These are phyloP conservation scores for Prunus mume DNA, from an alignment of 306 rosid species.

Conservation along the genomic window DNA sequence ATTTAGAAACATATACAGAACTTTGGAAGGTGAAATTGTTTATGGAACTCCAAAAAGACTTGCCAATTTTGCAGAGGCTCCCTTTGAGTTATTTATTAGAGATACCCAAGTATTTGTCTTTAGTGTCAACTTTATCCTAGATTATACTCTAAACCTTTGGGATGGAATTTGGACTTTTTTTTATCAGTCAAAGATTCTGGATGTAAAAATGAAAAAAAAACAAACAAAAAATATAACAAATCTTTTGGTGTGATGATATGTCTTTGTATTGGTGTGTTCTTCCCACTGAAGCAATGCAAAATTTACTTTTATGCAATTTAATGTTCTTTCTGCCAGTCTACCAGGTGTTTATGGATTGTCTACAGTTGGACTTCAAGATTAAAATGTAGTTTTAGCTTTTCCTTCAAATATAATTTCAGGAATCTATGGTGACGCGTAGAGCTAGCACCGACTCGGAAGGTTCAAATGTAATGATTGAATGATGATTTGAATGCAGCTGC, in stretches of 20 bases:
- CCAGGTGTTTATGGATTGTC: background rate
- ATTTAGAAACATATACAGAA: background rate
- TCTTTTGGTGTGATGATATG: background rate
- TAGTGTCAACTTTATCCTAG: background rate
- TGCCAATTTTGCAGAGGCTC: background rate
- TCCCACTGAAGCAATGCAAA: background rate
- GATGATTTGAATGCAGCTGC: background rate
- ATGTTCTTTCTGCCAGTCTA: background rate
- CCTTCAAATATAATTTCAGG: constrained; percentile 12
- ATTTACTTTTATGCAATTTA: background rate
- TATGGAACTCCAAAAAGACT: background rate
- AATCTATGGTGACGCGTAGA: constrained; percentile 10
- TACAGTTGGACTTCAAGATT: background rate
- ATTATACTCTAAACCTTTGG: background rate
- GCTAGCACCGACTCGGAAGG: background rate
- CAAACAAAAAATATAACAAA: background rate
- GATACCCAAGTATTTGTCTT: background rate
- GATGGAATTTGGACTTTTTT: background rate
- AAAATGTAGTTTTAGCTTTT: background rate
- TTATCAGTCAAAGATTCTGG: background rate
- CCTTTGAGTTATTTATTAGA: constrained; percentile 3
- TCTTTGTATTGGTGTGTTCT: background rate
- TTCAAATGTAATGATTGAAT: background rate
- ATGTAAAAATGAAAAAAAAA: background rate
- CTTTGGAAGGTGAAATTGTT: background rate